Base-by-base conservation (phyloP, 164 flowering plant genomes). In the Amborella trichopoda region DNA sequence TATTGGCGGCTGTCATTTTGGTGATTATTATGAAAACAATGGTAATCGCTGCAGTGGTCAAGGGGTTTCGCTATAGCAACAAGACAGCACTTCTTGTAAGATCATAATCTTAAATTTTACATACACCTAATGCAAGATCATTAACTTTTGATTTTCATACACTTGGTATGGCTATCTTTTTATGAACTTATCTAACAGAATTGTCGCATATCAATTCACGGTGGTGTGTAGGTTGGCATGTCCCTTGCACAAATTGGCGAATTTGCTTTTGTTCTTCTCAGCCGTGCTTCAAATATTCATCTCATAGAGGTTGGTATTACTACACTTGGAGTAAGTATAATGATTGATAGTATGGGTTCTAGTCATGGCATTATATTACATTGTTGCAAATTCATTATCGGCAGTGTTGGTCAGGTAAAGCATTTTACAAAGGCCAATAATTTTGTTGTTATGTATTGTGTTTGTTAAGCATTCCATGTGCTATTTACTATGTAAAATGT, bases 201-300 rank as follows among this genome's bases (percentile, higher is more conserved):
- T n/a, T n/a, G n/a, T n/a, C n/a, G n/a, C n/a, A n/a, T n/a, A n/a
- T n/a, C n/a, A n/a, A n/a, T n/a, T n/a, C n/a, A n/a, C n/a, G n/a
- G n/a, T n/a, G n/a, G n/a, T n/a, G n/a, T 68, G 50, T 65, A 89
- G 97, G 97, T 85, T 62, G 97, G 95, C 26, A 82, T 89, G 88
- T 89, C 95, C 50, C 64, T 89, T 48, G 97, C 97, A 25, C 97
- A 89, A 58, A 89, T 89, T 55, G 97, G 97, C 41, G 95, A 89
- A 63, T 89, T 89, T 63, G 90, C 97, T 60, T 89, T 89, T 69
- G 94, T 89, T 62, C 90, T 89, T 68, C 78, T 89, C 43, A 89
- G 97, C 52, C 95, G 95, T 47, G 97, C 97, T 50, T 85, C 97
- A 32, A 82, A 89, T 72, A 80, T 85, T 69, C 80, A 80, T 64